A percentile compares a stretch with the other conserved stretches of the same genome.
These are phyloP conservation scores for Ajuga chamaepitys DNA, from an alignment of 257 asterid species.

Conservation along the genomic window DNA sequence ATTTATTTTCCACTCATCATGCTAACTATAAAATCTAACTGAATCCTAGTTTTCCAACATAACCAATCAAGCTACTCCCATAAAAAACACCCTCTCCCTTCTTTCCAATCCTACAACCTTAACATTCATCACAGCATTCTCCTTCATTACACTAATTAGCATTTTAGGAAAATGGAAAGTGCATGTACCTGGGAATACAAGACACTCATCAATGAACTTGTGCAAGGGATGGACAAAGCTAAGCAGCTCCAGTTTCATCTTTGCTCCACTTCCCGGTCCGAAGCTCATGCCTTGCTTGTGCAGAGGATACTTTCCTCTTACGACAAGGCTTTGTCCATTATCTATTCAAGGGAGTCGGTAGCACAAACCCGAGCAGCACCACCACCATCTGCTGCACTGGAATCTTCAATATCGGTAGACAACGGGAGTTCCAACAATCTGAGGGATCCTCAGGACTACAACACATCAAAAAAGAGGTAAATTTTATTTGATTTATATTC, in stretches of 20 bases:
- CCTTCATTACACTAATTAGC: too few relatives aligned
- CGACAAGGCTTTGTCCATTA: constrained; percentile 64
- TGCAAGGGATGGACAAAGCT: constrained; percentile 71
- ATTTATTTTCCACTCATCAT: too few relatives aligned
- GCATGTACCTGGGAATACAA: constrained; percentile 34
- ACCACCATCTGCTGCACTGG: constrained; percentile 23
- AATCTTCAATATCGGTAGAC: constrained; percentile 44
- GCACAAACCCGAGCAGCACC: constrained; percentile 20
- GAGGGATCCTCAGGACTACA: constrained; percentile 28
- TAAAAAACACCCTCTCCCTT: too few relatives aligned
- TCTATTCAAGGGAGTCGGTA: constrained; percentile 37
- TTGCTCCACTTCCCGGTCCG: constrained; percentile 28
- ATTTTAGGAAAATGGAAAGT: constrained; percentile 60
- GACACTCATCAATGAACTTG: constrained; percentile 49
- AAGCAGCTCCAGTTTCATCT: constrained; percentile 53
- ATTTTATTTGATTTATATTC: too few relatives aligned
- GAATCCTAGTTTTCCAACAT: too few relatives aligned
- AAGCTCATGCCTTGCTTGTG: constrained; percentile 42
- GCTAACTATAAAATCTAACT: too few relatives aligned
- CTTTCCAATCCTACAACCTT: too few relatives aligned
- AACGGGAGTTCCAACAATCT: constrained; percentile 42
- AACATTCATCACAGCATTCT: too few relatives aligned
- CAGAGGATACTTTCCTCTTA: constrained; percentile 63
- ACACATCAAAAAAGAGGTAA: constrained; percentile 67
- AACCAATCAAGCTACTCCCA: too few relatives aligned